phyloP scores from a whole-genome alignment of 2,329 filamentous ascomycete species.

The Colletotrichum spinosum region DNA sequence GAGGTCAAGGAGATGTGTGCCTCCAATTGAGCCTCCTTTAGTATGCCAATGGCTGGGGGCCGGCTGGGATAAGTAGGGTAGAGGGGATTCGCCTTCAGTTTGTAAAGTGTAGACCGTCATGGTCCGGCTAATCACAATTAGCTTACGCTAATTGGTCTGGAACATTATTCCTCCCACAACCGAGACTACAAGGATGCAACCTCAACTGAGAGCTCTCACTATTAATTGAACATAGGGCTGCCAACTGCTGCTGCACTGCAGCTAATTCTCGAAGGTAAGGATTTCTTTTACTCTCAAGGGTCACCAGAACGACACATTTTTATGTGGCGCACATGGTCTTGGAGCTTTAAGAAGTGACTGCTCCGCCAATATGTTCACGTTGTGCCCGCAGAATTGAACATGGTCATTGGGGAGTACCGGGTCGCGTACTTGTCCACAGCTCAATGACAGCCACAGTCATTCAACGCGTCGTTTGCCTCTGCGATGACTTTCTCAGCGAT shows the following conservation, averaged over 20 bases:
- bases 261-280: constrained; percentile 14
- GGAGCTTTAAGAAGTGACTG: too few species aligned
- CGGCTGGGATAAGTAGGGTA: constrained; percentile 28
- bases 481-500: too few species aligned
- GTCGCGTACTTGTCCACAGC: too few species aligned
- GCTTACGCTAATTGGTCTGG: constrained; percentile 34
- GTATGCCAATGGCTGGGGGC: constrained; percentile 37
- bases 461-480: too few species aligned
- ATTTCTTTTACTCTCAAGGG: not conserved
- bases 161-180: constrained; percentile 1
- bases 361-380: too few species aligned
- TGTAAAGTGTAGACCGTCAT: constrained; percentile 36
- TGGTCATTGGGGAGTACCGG: too few species aligned
- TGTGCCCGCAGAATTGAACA: too few species aligned
- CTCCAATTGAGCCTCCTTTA: constrained; percentile 40
- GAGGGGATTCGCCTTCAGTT: constrained; percentile 37
- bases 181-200: constrained; percentile 13
- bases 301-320: too few species aligned
- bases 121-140: constrained; percentile 26
- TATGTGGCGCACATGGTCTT: too few species aligned
- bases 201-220: constrained; percentile 5
- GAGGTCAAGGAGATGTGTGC: constrained; percentile 39
- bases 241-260: not conserved
- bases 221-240: not conserved
- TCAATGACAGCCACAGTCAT: too few species aligned